phyloP scores from a whole-genome alignment of 345 rosid species.

The Dipteronia dyeriana region DNA sequence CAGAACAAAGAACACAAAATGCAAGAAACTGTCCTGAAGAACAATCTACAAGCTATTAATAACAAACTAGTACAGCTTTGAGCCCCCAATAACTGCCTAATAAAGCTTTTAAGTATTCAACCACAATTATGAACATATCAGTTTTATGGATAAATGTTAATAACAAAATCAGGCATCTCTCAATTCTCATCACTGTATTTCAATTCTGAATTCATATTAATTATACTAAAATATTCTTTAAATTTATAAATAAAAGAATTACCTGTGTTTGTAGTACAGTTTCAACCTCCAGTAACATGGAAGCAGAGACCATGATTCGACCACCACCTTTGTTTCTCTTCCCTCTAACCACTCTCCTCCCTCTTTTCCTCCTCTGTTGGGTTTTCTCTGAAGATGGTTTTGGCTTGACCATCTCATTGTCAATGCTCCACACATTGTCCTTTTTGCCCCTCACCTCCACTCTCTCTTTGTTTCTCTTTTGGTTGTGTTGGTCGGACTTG shows the following conservation, averaged over 20 bases:
- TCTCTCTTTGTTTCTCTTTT: conserved; percentile 32
- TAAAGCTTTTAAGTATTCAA: background rate
- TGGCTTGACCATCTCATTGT: conserved; percentile 52
- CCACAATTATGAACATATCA: background rate
- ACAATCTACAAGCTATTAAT: background rate
- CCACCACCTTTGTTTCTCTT: conserved; percentile 39
- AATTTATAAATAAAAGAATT: background rate
- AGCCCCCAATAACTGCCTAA: background rate
- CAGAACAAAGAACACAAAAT: background rate
- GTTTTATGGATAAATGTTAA: background rate
- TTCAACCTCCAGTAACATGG: conserved; percentile 77
- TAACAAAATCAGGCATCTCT: conserved; percentile 1
- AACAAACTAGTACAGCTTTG: background rate
- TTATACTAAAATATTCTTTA: background rate
- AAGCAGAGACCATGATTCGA: conserved; percentile 56
- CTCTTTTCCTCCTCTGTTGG: conserved; percentile 43
- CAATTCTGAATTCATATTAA: background rate
- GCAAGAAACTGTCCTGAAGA: background rate
- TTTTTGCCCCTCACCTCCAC: conserved; percentile 51
- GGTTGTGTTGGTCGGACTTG: conserved; percentile 30
- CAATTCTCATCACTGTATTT: background rate
- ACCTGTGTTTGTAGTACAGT: conserved; percentile 94
- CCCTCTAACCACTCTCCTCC: conserved; percentile 46
- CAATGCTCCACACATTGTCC: conserved; percentile 81
- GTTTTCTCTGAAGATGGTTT: conserved; percentile 34